Percentiles rank a stretch among this genome's conserved stretches.
These are phyloP conservation scores for Pyracantha coccinea DNA, from an alignment of 331 rosid species.

Conservation along the genomic window DNA sequence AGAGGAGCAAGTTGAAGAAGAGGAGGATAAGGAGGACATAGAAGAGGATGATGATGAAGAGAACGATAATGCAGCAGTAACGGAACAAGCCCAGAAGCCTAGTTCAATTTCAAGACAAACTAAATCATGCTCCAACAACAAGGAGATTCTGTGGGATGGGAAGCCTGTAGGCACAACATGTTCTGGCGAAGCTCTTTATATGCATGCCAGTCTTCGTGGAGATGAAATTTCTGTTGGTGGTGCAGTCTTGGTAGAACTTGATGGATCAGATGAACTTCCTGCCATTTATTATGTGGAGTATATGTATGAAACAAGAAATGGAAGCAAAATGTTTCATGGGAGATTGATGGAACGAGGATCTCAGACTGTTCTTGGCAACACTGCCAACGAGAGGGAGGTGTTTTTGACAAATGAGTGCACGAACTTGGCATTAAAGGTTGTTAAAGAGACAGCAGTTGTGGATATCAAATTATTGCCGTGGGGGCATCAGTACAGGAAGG, in stretches of 20 bases:
- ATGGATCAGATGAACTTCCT: conserved; percentile 42
- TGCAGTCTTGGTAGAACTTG: conserved; percentile 60
- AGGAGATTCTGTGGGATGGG: conserved; percentile 60
- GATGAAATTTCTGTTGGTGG: conserved; percentile 57
- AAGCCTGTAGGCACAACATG: conserved; percentile 43
- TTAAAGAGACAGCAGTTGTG: conserved; percentile 39
- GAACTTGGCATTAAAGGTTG: conserved; percentile 39
- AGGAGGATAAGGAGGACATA: conserved; percentile 61
- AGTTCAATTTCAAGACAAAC: conserved; percentile 28
- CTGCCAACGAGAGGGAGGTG: conserved; percentile 80
- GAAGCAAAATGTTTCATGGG: conserved; percentile 79
- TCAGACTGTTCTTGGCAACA: conserved; percentile 79
- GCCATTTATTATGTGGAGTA: conserved; percentile 63
- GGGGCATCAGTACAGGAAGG: conserved; percentile 78
- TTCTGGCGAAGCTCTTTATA: conserved; percentile 49
- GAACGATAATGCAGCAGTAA: conserved; percentile 6
- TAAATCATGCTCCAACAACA: conserved; percentile 21
- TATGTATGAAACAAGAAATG: conserved; percentile 63
- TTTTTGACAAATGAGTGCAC: conserved; percentile 78
- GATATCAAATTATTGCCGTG: conserved; percentile 43
- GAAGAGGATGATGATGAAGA: conserved; percentile 29
- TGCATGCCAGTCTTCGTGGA: conserved; percentile 47
- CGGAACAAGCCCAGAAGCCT: conserved; percentile 33
- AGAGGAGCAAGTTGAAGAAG: conserved; percentile 73
- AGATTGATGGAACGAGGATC: conserved; percentile 67